Percentiles rank a stretch among this genome's conserved stretches.
These are phyloP conservation scores for Aspergillus sp. DNA, from an alignment of 2,329 filamentous ascomycete genomes.

Conservation along the genomic window DNA sequence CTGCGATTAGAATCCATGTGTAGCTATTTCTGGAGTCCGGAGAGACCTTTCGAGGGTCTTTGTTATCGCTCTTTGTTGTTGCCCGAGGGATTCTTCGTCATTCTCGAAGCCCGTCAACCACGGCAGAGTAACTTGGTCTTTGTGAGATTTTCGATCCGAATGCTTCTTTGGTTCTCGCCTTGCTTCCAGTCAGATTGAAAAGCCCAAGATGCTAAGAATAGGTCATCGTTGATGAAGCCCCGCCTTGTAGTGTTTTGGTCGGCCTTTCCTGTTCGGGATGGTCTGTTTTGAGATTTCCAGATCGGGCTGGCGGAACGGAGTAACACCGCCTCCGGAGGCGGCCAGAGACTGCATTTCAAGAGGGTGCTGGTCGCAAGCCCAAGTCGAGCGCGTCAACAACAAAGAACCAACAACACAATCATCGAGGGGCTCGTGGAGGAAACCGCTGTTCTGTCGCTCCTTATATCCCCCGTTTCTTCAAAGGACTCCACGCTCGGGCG, in stretches of 20 bases:
- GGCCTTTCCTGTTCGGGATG: slow-evolving; percentile 23
- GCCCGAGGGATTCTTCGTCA: slow-evolving; percentile 2
- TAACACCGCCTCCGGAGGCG: slow-evolving; percentile 29
- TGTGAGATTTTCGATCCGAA: background rate
- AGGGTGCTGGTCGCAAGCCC: slow-evolving; percentile 16
- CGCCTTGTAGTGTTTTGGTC: slow-evolving; percentile 27
- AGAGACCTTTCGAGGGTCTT: background rate
- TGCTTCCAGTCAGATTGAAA: background rate
- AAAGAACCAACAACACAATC: slow-evolving; percentile 27
- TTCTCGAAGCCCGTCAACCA: background rate
- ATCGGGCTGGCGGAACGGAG: slow-evolving; percentile 24
- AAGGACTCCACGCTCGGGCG: slow-evolving; percentile 3
- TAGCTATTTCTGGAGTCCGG: background rate
- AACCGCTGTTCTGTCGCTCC: slow-evolving; percentile 6
- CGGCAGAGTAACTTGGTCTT: background rate
- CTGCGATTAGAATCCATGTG: background rate
- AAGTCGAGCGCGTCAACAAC: slow-evolving; percentile 34
- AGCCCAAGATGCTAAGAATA: slow-evolving; percentile 17
- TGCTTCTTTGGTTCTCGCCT: background rate
- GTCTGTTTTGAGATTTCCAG: slow-evolving; percentile 41
- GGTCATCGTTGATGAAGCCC: slow-evolving; percentile 6
- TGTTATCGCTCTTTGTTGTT: slow-evolving; percentile 11
- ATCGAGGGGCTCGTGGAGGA: slow-evolving; percentile 14
- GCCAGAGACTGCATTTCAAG: slow-evolving; percentile 22
- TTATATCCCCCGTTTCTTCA: slow-evolving; percentile 1